Conservation (phyloP, 2,329 filamentous ascomycete genomes). For the Elsinoe fawcettii region DNA sequence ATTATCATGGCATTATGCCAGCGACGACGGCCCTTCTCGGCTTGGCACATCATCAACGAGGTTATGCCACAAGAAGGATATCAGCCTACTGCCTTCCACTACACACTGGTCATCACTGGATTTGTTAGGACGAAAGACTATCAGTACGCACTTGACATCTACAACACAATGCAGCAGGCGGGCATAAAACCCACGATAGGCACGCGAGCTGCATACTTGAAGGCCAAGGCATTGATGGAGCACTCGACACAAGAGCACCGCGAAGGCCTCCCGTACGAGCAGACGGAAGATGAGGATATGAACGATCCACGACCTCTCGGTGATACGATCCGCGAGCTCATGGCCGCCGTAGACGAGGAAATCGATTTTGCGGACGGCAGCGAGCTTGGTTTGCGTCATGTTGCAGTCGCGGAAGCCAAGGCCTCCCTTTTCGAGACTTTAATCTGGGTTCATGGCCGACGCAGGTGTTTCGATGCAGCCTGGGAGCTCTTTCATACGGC, state of each 20-base stretch:
- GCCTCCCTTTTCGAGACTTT: slow-evolving; percentile 26
- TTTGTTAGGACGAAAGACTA: slow-evolving; percentile 36
- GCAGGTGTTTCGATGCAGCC: slow-evolving; percentile 41
- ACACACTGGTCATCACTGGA: slow-evolving; percentile 46
- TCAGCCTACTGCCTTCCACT: slow-evolving; percentile 42
- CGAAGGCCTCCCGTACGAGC: slow-evolving; percentile 20
- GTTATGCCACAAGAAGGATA: slow-evolving; percentile 45
- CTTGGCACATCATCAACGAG: slow-evolving; percentile 45
- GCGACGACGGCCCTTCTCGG: slow-evolving; percentile 47
- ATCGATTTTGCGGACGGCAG: slow-evolving; percentile 14
- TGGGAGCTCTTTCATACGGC: slow-evolving; percentile 45
- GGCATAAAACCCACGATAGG: slow-evolving; percentile 35
- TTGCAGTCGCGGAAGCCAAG: not conserved
- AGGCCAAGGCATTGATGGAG: slow-evolving; percentile 27
- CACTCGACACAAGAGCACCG: slow-evolving; percentile 14
- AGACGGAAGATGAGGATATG: slow-evolving; percentile 31
- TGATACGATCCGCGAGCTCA: slow-evolving; percentile 30
- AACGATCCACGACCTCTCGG: slow-evolving; percentile 31
- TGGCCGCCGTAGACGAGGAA: slow-evolving; percentile 22
- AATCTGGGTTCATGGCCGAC: slow-evolving; percentile 47
- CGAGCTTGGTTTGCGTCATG: slow-evolving; percentile 5
- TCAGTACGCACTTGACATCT: slow-evolving; percentile 44
- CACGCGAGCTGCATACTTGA: slow-evolving; percentile 37
- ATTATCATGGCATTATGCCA: slow-evolving; percentile 52
- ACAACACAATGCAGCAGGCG: slow-evolving; percentile 36